Conservation (phyloP, 106 monocot species). For the Allium cepa region DNA sequence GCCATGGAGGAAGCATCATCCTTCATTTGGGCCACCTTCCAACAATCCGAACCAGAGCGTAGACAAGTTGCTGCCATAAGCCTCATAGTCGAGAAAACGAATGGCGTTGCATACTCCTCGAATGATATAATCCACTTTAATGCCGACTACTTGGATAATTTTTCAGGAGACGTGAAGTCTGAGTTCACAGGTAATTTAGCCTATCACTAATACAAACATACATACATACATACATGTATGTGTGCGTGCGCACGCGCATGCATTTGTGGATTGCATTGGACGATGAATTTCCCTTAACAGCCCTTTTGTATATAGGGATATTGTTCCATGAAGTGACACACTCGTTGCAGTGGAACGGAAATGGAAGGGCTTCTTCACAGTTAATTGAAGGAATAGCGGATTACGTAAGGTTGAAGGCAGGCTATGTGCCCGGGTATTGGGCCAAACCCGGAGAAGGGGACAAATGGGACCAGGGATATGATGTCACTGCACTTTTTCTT, state of each 20-base stretch:
- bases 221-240: too few relatives aligned
- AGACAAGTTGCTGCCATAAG: too few relatives aligned
- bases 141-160: too few relatives aligned
- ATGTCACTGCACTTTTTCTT: conserved; percentile 47
- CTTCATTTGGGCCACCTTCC: conserved; percentile 40
- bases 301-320: conserved; percentile 15
- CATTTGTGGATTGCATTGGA: too few relatives aligned
- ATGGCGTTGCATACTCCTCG: too few relatives aligned
- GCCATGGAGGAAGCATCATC: conserved; percentile 28
- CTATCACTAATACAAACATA: too few relatives aligned
- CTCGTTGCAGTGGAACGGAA: conserved; percentile 59
- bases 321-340: conserved; percentile 57
- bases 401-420: conserved; percentile 50
- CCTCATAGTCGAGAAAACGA: too few relatives aligned
- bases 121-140: too few relatives aligned
- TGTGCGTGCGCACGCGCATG: too few relatives aligned
- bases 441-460: conserved; percentile 38
- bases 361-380: conserved; percentile 10
- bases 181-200: background rate
- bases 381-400: conserved; percentile 69
- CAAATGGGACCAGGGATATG: conserved; percentile 53
- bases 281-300: too few relatives aligned
- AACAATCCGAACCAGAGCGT: conserved; percentile 9
- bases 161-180: too few relatives aligned
- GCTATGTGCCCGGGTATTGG: conserved; percentile 42